These are phyloP conservation scores for Breynia disticha DNA, from an alignment of 441 rosid genomes.

Conservation along the genomic window DNA sequence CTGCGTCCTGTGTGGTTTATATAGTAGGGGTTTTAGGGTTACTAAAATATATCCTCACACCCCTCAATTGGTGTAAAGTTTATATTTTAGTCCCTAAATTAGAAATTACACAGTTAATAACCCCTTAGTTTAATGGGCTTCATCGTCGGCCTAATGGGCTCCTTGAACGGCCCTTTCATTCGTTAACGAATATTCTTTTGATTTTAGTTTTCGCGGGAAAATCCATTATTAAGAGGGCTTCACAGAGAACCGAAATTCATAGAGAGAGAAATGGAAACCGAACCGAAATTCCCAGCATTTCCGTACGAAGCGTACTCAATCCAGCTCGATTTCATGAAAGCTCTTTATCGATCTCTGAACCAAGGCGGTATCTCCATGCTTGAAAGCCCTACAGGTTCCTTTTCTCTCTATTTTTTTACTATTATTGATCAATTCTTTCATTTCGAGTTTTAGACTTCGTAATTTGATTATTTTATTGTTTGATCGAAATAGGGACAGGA, in stretches of 20 bases:
- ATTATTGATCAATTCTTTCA: not conserved
- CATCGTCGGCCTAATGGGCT: too few relatives aligned
- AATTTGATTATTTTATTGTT: not conserved
- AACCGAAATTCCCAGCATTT: conserved; percentile 47
- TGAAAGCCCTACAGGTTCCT: conserved; percentile 79
- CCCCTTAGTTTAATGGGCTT: not conserved
- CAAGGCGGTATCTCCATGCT: conserved; percentile 92
- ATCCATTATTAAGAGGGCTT: too few relatives aligned
- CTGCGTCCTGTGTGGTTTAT: not conserved
- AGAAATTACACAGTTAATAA: too few relatives aligned
- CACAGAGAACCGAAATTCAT: too few relatives aligned
- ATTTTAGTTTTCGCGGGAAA: conserved; percentile 5
- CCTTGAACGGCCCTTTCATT: too few relatives aligned
- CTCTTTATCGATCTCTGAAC: conserved; percentile 63
- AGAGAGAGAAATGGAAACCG: conserved; percentile 20
- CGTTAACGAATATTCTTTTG: too few relatives aligned
- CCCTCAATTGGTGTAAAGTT: too few relatives aligned
- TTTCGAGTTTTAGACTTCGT: not conserved
- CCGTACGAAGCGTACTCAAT: conserved; percentile 74
- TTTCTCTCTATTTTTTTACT: not conserved
- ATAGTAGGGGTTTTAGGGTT: conserved; percentile 5
- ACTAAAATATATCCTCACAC: not conserved
- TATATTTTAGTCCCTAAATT: too few relatives aligned
- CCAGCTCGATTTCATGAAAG: conserved; percentile 75
- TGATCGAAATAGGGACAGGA: conserved; percentile 57